Percentiles rank a stretch among this genome's conserved stretches.
Evolutionary conservation across 2,329 filamentous ascomycete genomes (phyloP).

Genomic region (Beauveria australis): DNA sequence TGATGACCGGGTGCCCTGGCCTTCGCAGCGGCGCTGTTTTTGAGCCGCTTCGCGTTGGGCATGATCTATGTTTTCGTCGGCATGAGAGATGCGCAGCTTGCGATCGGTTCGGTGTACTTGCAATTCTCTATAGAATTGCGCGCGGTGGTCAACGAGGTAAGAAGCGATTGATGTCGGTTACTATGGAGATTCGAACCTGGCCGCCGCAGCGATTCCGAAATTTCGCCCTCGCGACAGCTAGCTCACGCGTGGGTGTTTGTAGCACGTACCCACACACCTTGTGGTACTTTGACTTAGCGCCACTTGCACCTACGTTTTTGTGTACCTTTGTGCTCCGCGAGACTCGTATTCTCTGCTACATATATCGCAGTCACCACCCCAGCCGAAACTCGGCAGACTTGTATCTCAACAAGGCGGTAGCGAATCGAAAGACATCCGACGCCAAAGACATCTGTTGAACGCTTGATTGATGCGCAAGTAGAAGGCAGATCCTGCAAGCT

Average conservation of each 20-base stretch:
- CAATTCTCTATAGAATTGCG: not conserved
- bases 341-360: not conserved
- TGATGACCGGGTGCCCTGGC: constrained; percentile 26
- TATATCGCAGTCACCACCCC: not conserved
- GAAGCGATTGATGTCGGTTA: not conserved
- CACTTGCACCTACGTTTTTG: not conserved
- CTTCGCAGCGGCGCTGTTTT: constrained; percentile 40
- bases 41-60: constrained; percentile 53
- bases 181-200: constrained; percentile 14
- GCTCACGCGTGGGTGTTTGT: not conserved
- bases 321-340: not conserved
- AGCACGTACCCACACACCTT: not conserved
- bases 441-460: no score
- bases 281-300: not conserved
- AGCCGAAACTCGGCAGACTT: not conserved
- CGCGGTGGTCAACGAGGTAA: not conserved
- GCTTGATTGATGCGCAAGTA: not conserved
- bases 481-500: not conserved
- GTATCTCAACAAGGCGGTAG: not conserved
- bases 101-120: not conserved
- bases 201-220: constrained; percentile 16
- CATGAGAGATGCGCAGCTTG: constrained; percentile 5
- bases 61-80: constrained; percentile 26
- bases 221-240: constrained; percentile 26
- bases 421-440: not conserved